Base-by-base conservation (phyloP, 371 early-diverging fungal species). In the Mortierella sp. region DNA sequence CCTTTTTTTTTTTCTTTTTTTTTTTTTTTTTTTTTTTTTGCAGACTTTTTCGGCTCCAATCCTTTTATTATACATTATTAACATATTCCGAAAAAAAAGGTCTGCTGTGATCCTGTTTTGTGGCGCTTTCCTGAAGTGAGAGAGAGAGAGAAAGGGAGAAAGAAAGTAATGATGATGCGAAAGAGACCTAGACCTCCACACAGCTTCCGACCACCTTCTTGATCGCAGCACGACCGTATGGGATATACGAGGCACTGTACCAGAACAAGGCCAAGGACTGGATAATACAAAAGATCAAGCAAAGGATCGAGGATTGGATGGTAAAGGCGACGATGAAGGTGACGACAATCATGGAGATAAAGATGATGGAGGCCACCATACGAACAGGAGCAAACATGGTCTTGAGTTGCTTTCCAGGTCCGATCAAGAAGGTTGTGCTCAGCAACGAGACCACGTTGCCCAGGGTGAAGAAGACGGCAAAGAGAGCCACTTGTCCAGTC, bases 211-310 rank as follows among this genome's bases (percentile, higher is more conserved):
- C 77, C 11, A 76, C 72, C 56, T 57, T 57, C 28, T 25, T 25
- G 57, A 57, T 57, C 29, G 57, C 57, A 28, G 57, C 62, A 45
- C 91, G 87, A 2, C 89, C 91, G 68, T 87, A 93, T 3, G 91
- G 92, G 64, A 91, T 87, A 68, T 92, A 92, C 23, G 77, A 76
- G 19, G 77, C 77, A 51, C 72, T 86, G 85, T 94, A 94, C 94
- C 96, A 96, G 67, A 94, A 89, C 65, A 96, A 77, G 15, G 97
- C 96, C 67, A 91, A 80, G 84, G 91, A 95, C 80, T 96, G 97
- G 50, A 91, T 72, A 64, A 95, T 86, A 57, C 93, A 92, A 60
- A 92, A 82, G 21, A 96, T 82, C 51, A 96, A 68, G 62, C 91
- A 91, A 28, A 96, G 80, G 26, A 90, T 66, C 53, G 88, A 83